phyloP scores from a whole-genome alignment of 306 rosid species.

The Acacia crassicarpa region DNA sequence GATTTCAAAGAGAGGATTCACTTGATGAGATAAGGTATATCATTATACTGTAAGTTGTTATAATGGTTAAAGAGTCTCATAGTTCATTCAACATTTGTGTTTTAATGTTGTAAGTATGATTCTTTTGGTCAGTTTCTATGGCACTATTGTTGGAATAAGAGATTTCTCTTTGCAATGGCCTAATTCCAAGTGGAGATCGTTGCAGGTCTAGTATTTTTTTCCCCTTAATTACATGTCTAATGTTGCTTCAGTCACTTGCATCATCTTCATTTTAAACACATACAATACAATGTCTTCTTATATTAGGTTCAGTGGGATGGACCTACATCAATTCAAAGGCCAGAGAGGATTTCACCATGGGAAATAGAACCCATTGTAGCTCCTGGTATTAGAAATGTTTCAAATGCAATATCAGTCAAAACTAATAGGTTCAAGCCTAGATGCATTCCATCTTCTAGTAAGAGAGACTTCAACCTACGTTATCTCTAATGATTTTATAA shows the following conservation, averaged over 20 bases:
- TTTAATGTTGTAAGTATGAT: not conserved
- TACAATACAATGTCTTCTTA: not conserved
- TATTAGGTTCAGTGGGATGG: constrained; percentile 78
- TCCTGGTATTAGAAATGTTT: constrained; percentile 39
- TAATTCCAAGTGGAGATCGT: constrained; percentile 70
- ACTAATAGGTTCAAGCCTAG: constrained; percentile 56
- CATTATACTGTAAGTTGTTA: not conserved
- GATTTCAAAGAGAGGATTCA: constrained; percentile 76
- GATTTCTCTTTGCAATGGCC: constrained; percentile 62
- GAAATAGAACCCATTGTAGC: constrained; percentile 71
- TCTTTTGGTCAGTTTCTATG: constrained; percentile 55
- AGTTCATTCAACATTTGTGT: constrained; percentile 1
- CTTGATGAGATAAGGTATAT: constrained; percentile 77
- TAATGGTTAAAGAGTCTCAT: not conserved
- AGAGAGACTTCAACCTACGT: not conserved
- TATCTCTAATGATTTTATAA: not conserved
- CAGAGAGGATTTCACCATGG: constrained; percentile 82
- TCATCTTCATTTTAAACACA: not conserved
- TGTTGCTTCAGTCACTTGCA: not conserved
- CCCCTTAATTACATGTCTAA: constrained; percentile 40
- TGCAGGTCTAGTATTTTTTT: constrained; percentile 1
- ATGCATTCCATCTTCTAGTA: constrained; percentile 43
- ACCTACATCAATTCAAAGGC: constrained; percentile 66
- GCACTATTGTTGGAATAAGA: constrained; percentile 70
- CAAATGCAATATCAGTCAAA: constrained; percentile 40